These are phyloP conservation scores for Bauhinia variegata DNA, from an alignment of 306 rosid species.

Conservation along the genomic window DNA sequence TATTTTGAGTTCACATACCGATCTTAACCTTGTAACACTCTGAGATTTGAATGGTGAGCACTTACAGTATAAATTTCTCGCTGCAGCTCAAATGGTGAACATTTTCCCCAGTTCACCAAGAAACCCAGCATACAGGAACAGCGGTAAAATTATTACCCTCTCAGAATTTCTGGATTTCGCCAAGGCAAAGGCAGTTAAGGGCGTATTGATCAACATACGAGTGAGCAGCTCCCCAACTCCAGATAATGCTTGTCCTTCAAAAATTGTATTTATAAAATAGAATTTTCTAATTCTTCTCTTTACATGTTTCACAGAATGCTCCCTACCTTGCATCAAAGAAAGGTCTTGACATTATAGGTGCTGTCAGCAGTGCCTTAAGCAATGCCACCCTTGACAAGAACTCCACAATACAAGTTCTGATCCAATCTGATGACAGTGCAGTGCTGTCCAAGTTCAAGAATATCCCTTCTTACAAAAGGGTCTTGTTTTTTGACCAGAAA, in stretches of 20 bases:
- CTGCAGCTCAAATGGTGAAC: slow-evolving; percentile 67
- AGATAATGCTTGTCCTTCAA: slow-evolving; percentile 1
- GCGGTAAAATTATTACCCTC: slow-evolving; percentile 68
- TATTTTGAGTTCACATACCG: not conserved
- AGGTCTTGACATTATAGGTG: slow-evolving; percentile 71
- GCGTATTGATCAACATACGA: slow-evolving; percentile 65
- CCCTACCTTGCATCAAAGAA: slow-evolving; percentile 77
- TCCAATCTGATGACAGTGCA: slow-evolving; percentile 82
- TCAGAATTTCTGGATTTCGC: slow-evolving; percentile 78
- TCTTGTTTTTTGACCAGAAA: slow-evolving; percentile 40
- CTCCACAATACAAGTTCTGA: slow-evolving; percentile 61
- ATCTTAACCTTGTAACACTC: slow-evolving; percentile 5
- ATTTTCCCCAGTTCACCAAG: slow-evolving; percentile 46
- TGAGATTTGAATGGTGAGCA: no score
- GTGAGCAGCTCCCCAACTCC: slow-evolving; percentile 35
- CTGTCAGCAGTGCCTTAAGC: slow-evolving; percentile 55
- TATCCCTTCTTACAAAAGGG: slow-evolving; percentile 57
- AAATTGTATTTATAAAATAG: not conserved
- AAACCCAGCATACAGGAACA: slow-evolving; percentile 74
- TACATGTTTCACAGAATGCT: slow-evolving; percentile 63
- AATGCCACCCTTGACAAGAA: slow-evolving; percentile 78
- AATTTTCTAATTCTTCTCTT: not conserved
- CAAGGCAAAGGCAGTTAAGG: slow-evolving; percentile 69
- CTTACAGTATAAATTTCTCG: slow-evolving; percentile 7
- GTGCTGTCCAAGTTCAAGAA: slow-evolving; percentile 71